Evolutionary conservation across 768 basidiomycete genomes (phyloP), one percentile per base, ranked within the genome.

Genomic region (Suillus luteus): DNA sequence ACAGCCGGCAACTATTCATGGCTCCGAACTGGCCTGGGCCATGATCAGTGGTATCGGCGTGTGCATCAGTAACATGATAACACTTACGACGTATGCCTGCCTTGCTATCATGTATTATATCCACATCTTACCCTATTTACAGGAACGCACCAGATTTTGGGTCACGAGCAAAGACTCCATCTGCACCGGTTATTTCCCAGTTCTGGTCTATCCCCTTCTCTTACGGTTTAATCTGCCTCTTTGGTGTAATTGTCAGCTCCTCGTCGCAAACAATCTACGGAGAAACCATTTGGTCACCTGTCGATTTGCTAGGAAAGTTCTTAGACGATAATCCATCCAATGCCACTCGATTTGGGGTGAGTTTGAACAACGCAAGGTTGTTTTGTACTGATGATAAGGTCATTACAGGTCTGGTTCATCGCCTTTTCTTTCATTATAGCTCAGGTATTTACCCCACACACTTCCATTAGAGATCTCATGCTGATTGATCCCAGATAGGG

Each of bases 161-260:
- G 31, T 88, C 80, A 63, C 86, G 80, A 59, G 82, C 82, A 22
- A 78, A 73, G 66, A 79, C 71, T 14, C 83, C 85, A 2, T 73
- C 78, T 2, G 85, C 84, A n/a, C 85, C 86, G 1, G 69, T 86
- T 38, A 79, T 77, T 61, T 85, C 88, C 17, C 89, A 90, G 73
- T 73, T 89, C 9, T 72, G 91, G 66, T 81, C 88, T 1, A 83
- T 92, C 35, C 90, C 91, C 0, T 64, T 91, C 52, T 83, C 85
- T 1, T 91, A 90, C 73, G 85, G 85, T 40, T 70, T 91, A 44
- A 86, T 90, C 66, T 85, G 85, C 66, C 89, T 92, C 74, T 76
- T 92, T 62, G 89, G 90, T 7, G 88, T 92, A 71, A 85, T 91
- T 60, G 89, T 93, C 68, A 85, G 86, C 63, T 91, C 89, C 0